phyloP scores from a whole-genome alignment of 2,329 filamentous ascomycete genomes.

The Sporothrix mexicana region DNA sequence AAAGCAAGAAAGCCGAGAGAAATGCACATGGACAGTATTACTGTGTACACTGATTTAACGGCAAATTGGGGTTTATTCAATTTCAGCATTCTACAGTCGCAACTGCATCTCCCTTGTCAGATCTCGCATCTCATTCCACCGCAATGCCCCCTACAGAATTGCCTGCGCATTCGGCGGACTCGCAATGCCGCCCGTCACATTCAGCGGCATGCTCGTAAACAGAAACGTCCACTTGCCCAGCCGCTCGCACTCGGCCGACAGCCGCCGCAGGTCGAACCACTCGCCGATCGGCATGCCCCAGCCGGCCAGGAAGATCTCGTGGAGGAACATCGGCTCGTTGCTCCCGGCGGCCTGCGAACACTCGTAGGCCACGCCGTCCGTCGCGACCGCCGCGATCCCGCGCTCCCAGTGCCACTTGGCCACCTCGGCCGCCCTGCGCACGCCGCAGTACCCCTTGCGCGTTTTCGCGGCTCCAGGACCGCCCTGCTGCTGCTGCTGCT shows the following conservation, averaged over 20 bases:
- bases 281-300: slow-evolving; percentile 23
- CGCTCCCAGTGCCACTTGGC: slow-evolving; percentile 27
- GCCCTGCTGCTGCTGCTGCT: too few relatives aligned
- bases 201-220: slow-evolving; percentile 29
- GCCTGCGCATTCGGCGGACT: slow-evolving; percentile 24
- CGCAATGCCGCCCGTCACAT: slow-evolving; percentile 24
- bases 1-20: too few relatives aligned
- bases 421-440: slow-evolving; percentile 24
- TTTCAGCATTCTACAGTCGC: too few relatives aligned
- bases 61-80: too few relatives aligned
- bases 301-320: slow-evolving; percentile 27
- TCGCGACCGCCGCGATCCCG: slow-evolving; percentile 17
- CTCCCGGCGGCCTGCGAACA: not conserved
- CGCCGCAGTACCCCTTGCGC: too few relatives aligned
- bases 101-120: not conserved
- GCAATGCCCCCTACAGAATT: not conserved
- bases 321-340: slow-evolving; percentile 16
- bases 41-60: too few relatives aligned
- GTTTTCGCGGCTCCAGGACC: too few relatives aligned
- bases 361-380: slow-evolving; percentile 22
- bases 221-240: slow-evolving; percentile 20
- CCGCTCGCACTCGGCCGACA: slow-evolving; percentile 13
- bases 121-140: not conserved
- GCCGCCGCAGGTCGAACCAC: slow-evolving; percentile 21
- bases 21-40: too few relatives aligned